Conservation (phyloP, 2,329 filamentous ascomycete species). For the Oidium heveae region DNA sequence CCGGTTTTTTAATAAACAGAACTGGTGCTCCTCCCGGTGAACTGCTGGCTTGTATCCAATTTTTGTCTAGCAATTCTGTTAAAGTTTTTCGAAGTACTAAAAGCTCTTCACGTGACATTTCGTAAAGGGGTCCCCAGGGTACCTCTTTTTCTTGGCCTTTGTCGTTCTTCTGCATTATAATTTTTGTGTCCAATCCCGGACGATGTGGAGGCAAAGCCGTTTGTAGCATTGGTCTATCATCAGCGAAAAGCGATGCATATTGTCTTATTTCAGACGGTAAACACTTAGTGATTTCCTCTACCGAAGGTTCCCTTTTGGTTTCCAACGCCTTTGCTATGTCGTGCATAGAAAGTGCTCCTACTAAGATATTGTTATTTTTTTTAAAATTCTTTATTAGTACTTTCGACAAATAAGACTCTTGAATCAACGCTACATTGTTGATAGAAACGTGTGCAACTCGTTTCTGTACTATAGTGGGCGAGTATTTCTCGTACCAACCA, state of each 20-base stretch:
- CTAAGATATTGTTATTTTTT: neutral
- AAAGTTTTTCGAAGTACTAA: too few species aligned
- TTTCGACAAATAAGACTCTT: neutral
- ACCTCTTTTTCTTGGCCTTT: too few species aligned
- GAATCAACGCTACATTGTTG: neutral
- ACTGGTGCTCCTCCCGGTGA: too few species aligned
- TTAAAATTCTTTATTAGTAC: neutral
- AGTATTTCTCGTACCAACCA: too few species aligned
- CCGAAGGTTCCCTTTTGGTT: neutral
- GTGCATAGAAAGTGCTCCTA: neutral
- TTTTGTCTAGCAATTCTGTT: too few species aligned
- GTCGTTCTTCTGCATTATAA: neutral
- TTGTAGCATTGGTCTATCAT: neutral
- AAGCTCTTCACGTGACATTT: too few species aligned
- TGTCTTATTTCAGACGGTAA: neutral
- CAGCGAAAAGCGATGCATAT: neutral
- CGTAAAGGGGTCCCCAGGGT: too few species aligned
- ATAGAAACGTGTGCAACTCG: neutral
- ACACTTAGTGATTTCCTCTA: neutral
- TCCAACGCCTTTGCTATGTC: neutral
- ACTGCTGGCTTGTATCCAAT: too few species aligned
- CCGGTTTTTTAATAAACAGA: too few species aligned
- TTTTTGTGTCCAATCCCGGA: neutral
- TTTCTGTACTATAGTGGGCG: neutral
- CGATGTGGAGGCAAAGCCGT: neutral